A percentile compares a stretch with the other conserved stretches of the same genome.
Evolutionary conservation across 768 basidiomycete species (phyloP).

Genomic region (Tricholoma bakamatsutake): DNA sequence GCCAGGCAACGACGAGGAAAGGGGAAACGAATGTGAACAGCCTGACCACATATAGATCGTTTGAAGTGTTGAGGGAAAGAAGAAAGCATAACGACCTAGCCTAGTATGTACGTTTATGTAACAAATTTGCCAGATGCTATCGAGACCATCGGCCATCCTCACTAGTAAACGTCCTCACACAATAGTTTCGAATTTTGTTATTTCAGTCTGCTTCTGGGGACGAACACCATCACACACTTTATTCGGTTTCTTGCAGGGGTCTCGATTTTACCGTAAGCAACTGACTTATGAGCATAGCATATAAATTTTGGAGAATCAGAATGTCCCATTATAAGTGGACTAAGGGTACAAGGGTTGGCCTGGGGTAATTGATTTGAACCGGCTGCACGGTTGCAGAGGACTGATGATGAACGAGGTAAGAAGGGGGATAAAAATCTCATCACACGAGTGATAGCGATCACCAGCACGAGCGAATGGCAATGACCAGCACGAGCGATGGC

Average conservation of each 20-base stretch:
- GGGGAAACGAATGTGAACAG: neutral
- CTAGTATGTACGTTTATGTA: too few species aligned
- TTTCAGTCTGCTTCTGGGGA: too few species aligned
- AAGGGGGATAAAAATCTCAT: neutral
- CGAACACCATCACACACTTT: too few species aligned
- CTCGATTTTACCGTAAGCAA: neutral
- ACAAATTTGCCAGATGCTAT: too few species aligned
- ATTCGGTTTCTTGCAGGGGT: too few species aligned
- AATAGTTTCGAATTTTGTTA: too few species aligned
- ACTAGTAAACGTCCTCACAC: too few species aligned
- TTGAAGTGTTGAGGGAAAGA: neutral
- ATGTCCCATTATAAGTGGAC: neutral
- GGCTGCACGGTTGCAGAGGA: neutral
- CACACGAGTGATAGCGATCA: neutral
- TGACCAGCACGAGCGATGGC: neutral
- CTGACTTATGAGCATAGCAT: neutral
- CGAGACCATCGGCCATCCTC: too few species aligned
- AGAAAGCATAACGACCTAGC: neutral
- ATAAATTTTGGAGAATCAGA: neutral
- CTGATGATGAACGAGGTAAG: neutral
- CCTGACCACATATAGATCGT: neutral
- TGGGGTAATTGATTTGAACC: conserved; percentile 17
- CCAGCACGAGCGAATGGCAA: too few species aligned
- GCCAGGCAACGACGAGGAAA: neutral
- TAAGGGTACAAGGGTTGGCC: conserved; percentile 4